phyloP scores from a whole-genome alignment of 371 early-diverging fungal genomes.

The Mucor piriformis region DNA sequence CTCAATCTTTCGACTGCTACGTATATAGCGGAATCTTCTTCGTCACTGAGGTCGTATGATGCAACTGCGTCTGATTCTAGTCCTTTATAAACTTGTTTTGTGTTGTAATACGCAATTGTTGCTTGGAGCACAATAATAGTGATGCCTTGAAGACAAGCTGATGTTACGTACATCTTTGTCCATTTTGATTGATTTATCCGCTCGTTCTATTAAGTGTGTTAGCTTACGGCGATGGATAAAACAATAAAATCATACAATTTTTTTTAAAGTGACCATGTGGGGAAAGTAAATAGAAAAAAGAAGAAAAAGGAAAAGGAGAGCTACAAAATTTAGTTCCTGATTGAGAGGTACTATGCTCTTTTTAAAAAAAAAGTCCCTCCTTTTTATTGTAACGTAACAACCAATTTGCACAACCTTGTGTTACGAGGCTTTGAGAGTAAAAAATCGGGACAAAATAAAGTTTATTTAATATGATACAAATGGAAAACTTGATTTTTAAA shows the following conservation, averaged over 20 bases:
- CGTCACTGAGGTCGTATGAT: slow-evolving; percentile 7
- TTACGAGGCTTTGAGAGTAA: not conserved
- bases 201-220: slow-evolving; percentile 23
- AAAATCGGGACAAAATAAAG: not conserved
- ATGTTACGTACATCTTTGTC: slow-evolving; percentile 37
- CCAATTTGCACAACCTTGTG: slow-evolving; percentile 5
- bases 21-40: slow-evolving; percentile 1
- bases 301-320: not conserved
- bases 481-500: slow-evolving; percentile 5
- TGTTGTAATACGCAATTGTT: slow-evolving; percentile 41
- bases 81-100: slow-evolving; percentile 22
- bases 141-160: slow-evolving; percentile 46
- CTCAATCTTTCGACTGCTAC: slow-evolving; percentile 34
- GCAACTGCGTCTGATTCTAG: slow-evolving; percentile 1
- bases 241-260: slow-evolving; percentile 12
- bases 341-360: not conserved
- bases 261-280: slow-evolving; percentile 16
- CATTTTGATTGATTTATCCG: slow-evolving; percentile 43
- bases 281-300: not conserved
- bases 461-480: slow-evolving; percentile 5
- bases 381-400: not conserved
- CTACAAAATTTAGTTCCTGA: slow-evolving; percentile 3
- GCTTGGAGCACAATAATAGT: slow-evolving; percentile 39
- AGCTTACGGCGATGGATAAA: not conserved
- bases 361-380: slow-evolving; percentile 2